Evolutionary conservation across 176 grass and related monocot species (phyloP).

Genomic region (Rhynchospora breviuscula): DNA sequence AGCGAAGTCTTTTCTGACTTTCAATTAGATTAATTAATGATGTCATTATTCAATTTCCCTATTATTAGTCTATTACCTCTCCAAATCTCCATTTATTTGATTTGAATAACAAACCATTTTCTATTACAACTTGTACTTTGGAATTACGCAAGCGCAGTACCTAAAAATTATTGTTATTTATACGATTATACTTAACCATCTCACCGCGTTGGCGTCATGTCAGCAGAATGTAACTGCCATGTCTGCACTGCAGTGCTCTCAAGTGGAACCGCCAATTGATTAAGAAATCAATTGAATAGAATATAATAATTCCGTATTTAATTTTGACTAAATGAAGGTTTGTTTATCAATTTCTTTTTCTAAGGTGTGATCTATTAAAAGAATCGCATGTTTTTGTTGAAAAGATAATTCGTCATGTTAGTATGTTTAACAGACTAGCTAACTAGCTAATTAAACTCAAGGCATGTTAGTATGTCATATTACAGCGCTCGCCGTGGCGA

Average conservation of each 20-base stretch:
- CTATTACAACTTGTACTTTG: neutral
- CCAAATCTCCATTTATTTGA: neutral
- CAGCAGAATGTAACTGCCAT: neutral
- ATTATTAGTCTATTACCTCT: neutral
- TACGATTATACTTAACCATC: neutral
- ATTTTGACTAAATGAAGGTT: no score
- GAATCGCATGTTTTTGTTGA: no score
- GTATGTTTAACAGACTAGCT: no score
- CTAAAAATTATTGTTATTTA: neutral
- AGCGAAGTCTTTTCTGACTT: neutral
- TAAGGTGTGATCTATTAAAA: no score
- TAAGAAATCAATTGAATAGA: no score
- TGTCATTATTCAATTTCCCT: neutral
- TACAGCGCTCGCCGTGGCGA: no score
- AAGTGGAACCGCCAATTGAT: neutral
- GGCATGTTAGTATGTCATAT: no score
- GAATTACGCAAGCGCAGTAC: neutral
- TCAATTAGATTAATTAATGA: neutral
- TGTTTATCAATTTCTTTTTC: no score
- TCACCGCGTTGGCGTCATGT: neutral
- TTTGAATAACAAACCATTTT: neutral
- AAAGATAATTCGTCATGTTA: no score
- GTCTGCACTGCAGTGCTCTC: neutral
- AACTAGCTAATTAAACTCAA: no score
- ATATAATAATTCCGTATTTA: no score